Evolutionary conservation across 1,284 basidiomycete species (phyloP).

Genomic region (Phaffia rhodozyma): DNA sequence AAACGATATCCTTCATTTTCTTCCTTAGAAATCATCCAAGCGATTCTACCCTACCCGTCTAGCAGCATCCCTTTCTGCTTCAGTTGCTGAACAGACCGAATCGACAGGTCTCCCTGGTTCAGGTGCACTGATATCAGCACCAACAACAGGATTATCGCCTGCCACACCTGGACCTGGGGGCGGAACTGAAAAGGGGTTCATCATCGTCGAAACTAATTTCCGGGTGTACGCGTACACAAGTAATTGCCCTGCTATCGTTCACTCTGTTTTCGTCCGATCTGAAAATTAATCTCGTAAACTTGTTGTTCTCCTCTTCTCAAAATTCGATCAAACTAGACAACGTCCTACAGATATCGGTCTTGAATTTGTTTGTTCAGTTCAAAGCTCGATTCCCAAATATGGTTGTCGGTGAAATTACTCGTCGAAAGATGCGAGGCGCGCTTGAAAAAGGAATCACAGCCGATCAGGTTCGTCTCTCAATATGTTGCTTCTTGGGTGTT

Average conservation of each 20-base stretch:
- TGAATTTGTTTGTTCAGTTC: conserved; percentile 86
- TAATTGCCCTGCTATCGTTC: conserved; percentile 31
- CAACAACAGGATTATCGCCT: conserved; percentile 37
- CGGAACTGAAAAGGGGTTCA: conserved; percentile 60
- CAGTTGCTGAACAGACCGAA: conserved; percentile 9
- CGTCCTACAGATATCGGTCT: conserved; percentile 86
- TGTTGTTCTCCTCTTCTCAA: not conserved
- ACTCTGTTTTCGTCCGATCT: not conserved
- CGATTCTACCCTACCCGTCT: conserved; percentile 93
- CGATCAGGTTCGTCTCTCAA: conserved; percentile 55
- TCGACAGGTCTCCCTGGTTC: conserved; percentile 35
- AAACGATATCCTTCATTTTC: not conserved
- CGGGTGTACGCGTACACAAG: conserved; percentile 96
- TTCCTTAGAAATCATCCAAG: conserved; percentile 30
- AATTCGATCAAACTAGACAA: conserved; percentile 50
- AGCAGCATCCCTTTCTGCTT: conserved; percentile 70
- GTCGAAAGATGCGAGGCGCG: conserved; percentile 89
- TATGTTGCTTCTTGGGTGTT: conserved; percentile 5
- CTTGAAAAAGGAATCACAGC: conserved; percentile 91
- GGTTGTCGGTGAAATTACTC: conserved; percentile 85
- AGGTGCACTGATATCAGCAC: conserved; percentile 45
- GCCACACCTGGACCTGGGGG: conserved; percentile 40
- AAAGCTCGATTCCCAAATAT: conserved; percentile 93
- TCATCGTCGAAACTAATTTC: conserved; percentile 97
- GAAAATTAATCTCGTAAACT: not conserved